These are phyloP conservation scores for Ceratocystis diversiconidia DNA, from an alignment of 2,329 filamentous ascomycete genomes.

Conservation along the genomic window DNA sequence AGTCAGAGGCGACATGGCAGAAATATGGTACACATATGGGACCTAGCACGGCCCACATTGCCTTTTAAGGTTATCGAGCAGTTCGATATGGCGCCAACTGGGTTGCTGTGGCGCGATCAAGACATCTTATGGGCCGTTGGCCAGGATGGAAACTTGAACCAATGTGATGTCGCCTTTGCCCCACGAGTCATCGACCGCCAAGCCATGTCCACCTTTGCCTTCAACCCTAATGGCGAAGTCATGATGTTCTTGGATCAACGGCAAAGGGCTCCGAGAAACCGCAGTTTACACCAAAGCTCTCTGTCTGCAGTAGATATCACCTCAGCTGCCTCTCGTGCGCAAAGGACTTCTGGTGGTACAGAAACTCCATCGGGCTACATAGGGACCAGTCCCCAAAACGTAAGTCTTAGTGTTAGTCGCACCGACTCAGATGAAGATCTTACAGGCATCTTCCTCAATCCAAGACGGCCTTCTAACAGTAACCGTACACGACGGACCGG, in stretches of 20 bases:
- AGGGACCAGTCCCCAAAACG: slow-evolving; percentile 35
- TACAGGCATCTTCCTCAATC: slow-evolving; percentile 40
- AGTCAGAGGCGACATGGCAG: slow-evolving; percentile 41
- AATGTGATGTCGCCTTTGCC: slow-evolving; percentile 51
- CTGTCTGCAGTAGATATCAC: background rate
- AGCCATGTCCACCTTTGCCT: slow-evolving; percentile 45
- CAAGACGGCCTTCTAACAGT: slow-evolving; percentile 1
- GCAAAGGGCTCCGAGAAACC: slow-evolving; percentile 23
- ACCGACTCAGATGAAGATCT: slow-evolving; percentile 54
- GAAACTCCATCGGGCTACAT: slow-evolving; percentile 30
- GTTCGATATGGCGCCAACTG: slow-evolving; percentile 43
- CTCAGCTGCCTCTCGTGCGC: slow-evolving; percentile 27
- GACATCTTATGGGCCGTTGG: slow-evolving; percentile 54
- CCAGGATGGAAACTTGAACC: slow-evolving; percentile 46
- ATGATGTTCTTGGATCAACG: slow-evolving; percentile 50
- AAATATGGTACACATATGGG: slow-evolving; percentile 50
- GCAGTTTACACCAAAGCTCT: background rate
- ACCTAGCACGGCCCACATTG: slow-evolving; percentile 51
- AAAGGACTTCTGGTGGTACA: slow-evolving; percentile 25
- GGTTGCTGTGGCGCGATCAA: slow-evolving; percentile 48
- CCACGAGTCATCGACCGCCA: slow-evolving; percentile 49
- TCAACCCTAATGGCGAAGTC: slow-evolving; percentile 45
- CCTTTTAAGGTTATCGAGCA: slow-evolving; percentile 51
- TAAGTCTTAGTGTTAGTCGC: slow-evolving; percentile 40
- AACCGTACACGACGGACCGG: slow-evolving; percentile 2